Conservation (phyloP, 2,329 filamentous ascomycete genomes). For the Neonectria ditissima region DNA sequence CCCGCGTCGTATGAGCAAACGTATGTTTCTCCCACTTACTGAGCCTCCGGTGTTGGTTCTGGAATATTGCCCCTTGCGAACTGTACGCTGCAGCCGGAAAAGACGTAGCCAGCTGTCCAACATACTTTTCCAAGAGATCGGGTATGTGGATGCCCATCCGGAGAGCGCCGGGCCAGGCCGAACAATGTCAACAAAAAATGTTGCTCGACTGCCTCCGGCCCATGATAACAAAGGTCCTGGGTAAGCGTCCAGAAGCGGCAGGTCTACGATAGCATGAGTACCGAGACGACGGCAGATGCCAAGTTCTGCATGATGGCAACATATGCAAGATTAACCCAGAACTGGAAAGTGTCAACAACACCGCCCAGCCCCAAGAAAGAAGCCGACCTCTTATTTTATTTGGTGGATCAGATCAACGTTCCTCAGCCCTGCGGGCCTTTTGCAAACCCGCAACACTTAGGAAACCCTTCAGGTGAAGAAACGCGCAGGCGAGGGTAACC, state of each 20-base stretch:
- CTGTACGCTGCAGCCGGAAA: background rate
- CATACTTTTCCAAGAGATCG: constrained; percentile 30
- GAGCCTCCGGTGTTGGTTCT: constrained; percentile 13
- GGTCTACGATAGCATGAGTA: constrained; percentile 2
- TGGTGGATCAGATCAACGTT: background rate
- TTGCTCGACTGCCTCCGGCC: background rate
- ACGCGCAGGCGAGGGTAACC: background rate
- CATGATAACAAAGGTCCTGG: constrained; percentile 8
- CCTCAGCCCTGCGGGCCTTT: background rate
- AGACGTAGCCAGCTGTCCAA: background rate
- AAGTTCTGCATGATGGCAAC: background rate
- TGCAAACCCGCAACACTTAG: background rate
- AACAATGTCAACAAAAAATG: background rate
- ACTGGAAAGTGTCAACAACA: background rate
- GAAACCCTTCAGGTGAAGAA: background rate
- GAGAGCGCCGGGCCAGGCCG: constrained; percentile 11
- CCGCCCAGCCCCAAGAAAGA: background rate
- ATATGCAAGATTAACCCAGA: background rate
- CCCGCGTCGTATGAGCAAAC: constrained; percentile 37
- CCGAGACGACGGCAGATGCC: background rate
- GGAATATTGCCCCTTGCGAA: constrained; percentile 14
- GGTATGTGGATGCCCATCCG: constrained; percentile 24
- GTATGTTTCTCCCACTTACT: constrained; percentile 27
- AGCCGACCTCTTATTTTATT: background rate
- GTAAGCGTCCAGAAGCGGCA: constrained; percentile 16